These are phyloP conservation scores for Francoa sonchifolia DNA, from an alignment of 441 rosid genomes.

Conservation along the genomic window DNA sequence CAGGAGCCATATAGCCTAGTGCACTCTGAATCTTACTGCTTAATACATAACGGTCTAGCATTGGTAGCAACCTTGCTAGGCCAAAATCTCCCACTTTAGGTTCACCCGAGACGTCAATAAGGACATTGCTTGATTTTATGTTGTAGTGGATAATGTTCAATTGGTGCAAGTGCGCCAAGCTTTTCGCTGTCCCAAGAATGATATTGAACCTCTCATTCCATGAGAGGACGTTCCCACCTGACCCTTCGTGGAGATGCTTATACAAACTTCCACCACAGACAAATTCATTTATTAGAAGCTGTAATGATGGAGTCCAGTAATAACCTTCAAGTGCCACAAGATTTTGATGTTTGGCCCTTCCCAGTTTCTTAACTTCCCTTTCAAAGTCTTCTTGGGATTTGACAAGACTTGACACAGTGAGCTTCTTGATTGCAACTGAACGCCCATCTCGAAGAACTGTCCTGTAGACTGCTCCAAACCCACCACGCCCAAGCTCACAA, in stretches of 20 bases:
- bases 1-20: constrained; percentile 76
- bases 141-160: constrained; percentile 61
- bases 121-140: constrained; percentile 56
- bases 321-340: constrained; percentile 55
- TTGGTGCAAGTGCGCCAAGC: constrained; percentile 48
- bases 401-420: constrained; percentile 59
- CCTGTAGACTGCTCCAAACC: constrained; percentile 60
- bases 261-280: constrained; percentile 55
- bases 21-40: constrained; percentile 77
- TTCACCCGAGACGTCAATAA: constrained; percentile 44
- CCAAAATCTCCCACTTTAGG: constrained; percentile 64
- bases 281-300: constrained; percentile 58
- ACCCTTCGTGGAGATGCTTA: constrained; percentile 52
- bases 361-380: constrained; percentile 57
- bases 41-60: constrained; percentile 55
- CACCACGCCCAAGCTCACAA: constrained; percentile 68
- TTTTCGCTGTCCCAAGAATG: constrained; percentile 52
- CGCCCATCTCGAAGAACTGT: constrained; percentile 48
- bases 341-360: constrained; percentile 43
- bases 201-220: constrained; percentile 60
- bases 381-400: constrained; percentile 65
- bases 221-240: constrained; percentile 30
- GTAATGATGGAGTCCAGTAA: constrained; percentile 64
- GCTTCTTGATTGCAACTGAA: constrained; percentile 60
- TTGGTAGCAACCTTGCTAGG: constrained; percentile 54